Base-by-base conservation (phyloP, 2,329 filamentous ascomycete species). In the Aureobasidium namibiae region DNA sequence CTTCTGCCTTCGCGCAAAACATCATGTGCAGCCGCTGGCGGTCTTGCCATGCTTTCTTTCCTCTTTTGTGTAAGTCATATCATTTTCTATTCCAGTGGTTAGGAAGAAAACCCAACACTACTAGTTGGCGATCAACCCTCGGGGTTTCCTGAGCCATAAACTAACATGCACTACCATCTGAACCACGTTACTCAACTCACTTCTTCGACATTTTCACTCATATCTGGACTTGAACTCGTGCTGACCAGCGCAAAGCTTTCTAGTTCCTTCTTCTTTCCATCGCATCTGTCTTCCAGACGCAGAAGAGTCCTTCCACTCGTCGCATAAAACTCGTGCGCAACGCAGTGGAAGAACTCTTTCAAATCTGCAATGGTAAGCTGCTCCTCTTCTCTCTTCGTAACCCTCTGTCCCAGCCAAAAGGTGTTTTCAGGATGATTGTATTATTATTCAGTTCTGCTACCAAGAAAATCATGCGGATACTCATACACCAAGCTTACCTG, bases 121-220 rank as follows among this genome's bases (percentile, higher is more conserved):
- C 65, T 59, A 52, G 65, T 69, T 63, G 68, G 70, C 63, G 70
- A 72, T 54, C 61, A 57, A 56, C 61, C 52, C 39, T 45, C 50
- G 50, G 52, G 52, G 39, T 56, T 45, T 61, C 62, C 68, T 73
- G 70, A 70, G 67, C 70, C 68, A 66, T 56, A 69, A 70, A 73
- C 68, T 67, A 67, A 72, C 70, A 73, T 73, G 70, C 70, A 73
- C 70, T 69, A 73, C 70, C 70, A 73, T 73, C 70, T 73, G 70
- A 73, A 67, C 65, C 58, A 57, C 42, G n/a, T n/a, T n/a, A 46
- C 39, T 31, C 45, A 29, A 26, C 4, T 45, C 59, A 49, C 50
- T 36, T 21, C 4, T n/a, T 44, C 42, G 3, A n/a, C 34, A 21
- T 16, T 23, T 42, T 13, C 46, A 5, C 36, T 39, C 14, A 21